phyloP scores from a whole-genome alignment of 768 basidiomycete species.

The Cystoderma amianthinum region DNA sequence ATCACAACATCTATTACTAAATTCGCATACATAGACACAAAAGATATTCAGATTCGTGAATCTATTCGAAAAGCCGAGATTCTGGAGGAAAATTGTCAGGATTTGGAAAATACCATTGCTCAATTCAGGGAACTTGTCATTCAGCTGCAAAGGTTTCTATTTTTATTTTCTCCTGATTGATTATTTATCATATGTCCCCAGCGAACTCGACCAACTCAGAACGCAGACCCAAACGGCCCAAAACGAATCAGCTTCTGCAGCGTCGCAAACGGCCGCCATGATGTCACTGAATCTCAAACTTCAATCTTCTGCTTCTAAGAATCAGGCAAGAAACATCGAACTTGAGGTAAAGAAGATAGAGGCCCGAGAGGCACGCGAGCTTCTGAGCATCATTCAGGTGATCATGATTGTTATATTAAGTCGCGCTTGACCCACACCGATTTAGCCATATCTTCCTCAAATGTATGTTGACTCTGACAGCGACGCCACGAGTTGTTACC shows the following conservation, averaged over 20 bases:
- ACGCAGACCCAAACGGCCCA: constrained; percentile 82
- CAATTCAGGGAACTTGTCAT: constrained; percentile 93
- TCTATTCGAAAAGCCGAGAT: constrained; percentile 54
- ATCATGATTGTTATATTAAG: neutral
- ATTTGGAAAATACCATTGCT: constrained; percentile 80
- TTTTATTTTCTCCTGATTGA: too few species aligned
- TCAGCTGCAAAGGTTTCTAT: constrained; percentile 66
- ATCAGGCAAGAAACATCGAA: constrained; percentile 85
- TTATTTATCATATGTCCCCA: too few species aligned
- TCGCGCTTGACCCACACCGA: neutral
- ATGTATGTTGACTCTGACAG: constrained; percentile 85
- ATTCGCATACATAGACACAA: constrained; percentile 40
- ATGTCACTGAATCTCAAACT: constrained; percentile 93
- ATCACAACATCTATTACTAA: neutral
- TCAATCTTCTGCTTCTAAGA: constrained; percentile 86
- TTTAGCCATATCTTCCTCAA: constrained; percentile 85
- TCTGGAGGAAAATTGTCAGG: constrained; percentile 75
- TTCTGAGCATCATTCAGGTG: constrained; percentile 81
- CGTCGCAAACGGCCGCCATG: constrained; percentile 86
- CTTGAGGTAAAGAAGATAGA: constrained; percentile 84
- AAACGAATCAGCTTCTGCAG: constrained; percentile 74
- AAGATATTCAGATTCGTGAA: constrained; percentile 67
- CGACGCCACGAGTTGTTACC: constrained; percentile 82
- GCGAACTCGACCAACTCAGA: constrained; percentile 82
- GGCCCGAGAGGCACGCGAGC: constrained; percentile 73